Conservation (phyloP, 495 filamentous ascomycete species). For the Aspergillus sclerotioniger region DNA sequence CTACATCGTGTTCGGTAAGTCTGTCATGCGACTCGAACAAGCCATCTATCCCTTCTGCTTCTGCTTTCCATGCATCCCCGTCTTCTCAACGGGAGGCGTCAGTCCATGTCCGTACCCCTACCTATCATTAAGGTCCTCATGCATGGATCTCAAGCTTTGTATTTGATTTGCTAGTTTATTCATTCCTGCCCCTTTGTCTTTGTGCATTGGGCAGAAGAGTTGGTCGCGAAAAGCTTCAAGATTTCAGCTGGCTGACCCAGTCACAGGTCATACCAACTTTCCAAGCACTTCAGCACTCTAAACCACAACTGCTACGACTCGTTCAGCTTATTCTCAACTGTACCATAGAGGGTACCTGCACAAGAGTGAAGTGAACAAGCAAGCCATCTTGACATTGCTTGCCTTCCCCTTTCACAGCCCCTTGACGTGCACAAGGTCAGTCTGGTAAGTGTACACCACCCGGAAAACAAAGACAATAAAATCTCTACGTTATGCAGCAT, state of each 20-base stretch:
- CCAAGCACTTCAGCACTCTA: not conserved
- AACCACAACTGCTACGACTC: not conserved
- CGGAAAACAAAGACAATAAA: conserved; percentile 3
- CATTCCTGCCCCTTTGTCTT: not conserved
- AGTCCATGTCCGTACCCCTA: too few relatives aligned
- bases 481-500: not conserved
- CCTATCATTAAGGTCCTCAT: too few relatives aligned
- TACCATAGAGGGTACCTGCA: not conserved
- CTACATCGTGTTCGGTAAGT: not conserved
- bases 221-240: not conserved
- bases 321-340: not conserved
- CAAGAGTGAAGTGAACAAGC: not conserved
- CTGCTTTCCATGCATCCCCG: too few relatives aligned
- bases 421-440: not conserved
- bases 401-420: not conserved
- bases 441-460: conserved; percentile 5
- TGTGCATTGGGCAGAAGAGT: not conserved
- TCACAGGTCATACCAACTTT: not conserved
- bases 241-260: not conserved
- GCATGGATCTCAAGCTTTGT: not conserved
- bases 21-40: not conserved
- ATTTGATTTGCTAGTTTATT: not conserved
- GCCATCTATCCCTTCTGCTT: too few relatives aligned
- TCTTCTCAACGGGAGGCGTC: too few relatives aligned
- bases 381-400: not conserved